Conservation (phyloP, 257 asterid species). For the Craterostigma plantagineum region DNA sequence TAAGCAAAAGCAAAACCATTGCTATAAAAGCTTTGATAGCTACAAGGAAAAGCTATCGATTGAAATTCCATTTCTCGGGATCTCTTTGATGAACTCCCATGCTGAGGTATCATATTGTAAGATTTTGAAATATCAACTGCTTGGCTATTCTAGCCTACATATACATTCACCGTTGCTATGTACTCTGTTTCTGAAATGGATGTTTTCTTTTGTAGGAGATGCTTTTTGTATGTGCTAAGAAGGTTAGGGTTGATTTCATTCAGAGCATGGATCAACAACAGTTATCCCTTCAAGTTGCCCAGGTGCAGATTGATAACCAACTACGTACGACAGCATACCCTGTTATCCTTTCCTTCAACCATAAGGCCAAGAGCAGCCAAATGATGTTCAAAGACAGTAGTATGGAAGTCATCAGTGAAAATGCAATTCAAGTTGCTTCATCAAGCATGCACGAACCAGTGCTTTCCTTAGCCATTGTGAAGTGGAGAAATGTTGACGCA, state of each 20-base stretch:
- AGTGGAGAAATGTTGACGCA: conserved; percentile 68
- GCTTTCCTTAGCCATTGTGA: conserved; percentile 56
- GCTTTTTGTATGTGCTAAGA: conserved; percentile 74
- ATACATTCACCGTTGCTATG: conserved; percentile 6
- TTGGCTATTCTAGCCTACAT: conserved; percentile 1
- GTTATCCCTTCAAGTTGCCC: conserved; percentile 50
- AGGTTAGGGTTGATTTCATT: conserved; percentile 32
- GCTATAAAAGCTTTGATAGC: conserved; percentile 24
- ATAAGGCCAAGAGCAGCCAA: conserved; percentile 33
- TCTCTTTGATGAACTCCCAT: conserved; percentile 72
- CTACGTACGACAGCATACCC: conserved; percentile 64
- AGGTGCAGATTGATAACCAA: conserved; percentile 89
- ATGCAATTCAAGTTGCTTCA: conserved; percentile 17
- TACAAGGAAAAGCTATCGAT: conserved; percentile 53
- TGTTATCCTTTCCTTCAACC: conserved; percentile 65
- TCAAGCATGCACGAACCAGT: conserved; percentile 50
- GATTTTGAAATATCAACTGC: conserved; percentile 2
- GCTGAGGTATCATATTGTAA: conserved; percentile 45
- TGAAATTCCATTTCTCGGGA: conserved; percentile 71
- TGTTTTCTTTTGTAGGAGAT: conserved; percentile 59
- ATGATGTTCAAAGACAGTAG: conserved; percentile 25
- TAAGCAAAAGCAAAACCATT: conserved; percentile 30
- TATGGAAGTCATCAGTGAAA: conserved; percentile 20
- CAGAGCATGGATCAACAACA: conserved; percentile 78
- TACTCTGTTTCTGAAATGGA: conserved; percentile 1